Percentiles rank a stretch among this genome's conserved stretches.
Evolutionary conservation across 2,329 filamentous ascomycete species (phyloP).

Genomic region (Elsinoe perseae): DNA sequence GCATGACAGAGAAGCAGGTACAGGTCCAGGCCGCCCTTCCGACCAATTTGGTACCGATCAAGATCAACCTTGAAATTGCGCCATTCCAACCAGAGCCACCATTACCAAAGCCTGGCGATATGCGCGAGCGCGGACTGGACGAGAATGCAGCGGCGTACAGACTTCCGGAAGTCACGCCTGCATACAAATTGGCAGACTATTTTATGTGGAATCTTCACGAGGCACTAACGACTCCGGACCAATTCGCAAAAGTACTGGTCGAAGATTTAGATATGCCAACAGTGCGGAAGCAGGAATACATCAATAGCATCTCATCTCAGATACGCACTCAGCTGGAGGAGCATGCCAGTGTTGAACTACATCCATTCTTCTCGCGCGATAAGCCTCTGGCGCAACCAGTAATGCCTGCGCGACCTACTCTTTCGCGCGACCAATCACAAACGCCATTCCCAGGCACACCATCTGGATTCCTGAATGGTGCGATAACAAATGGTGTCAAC

Average conservation of each 20-base stretch:
- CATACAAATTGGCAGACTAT: slow-evolving; percentile 85
- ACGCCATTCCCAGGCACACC: slow-evolving; percentile 32
- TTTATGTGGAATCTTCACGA: slow-evolving; percentile 98
- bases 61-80: slow-evolving; percentile 88
- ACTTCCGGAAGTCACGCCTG: slow-evolving; percentile 67
- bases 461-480: slow-evolving; percentile 23
- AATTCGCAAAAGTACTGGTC: slow-evolving; percentile 84
- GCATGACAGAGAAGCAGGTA: slow-evolving; percentile 52
- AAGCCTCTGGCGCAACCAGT: slow-evolving; percentile 24
- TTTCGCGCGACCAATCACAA: slow-evolving; percentile 46
- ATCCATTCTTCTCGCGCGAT: slow-evolving; percentile 75
- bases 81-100: slow-evolving; percentile 62
- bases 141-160: slow-evolving; percentile 71
- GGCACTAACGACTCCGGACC: slow-evolving; percentile 84
- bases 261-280: slow-evolving; percentile 89
- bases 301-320: slow-evolving; percentile 80
- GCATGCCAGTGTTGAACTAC: slow-evolving; percentile 87
- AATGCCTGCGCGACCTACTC: slow-evolving; percentile 31
- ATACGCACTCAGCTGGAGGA: slow-evolving; percentile 94
- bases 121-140: slow-evolving; percentile 53
- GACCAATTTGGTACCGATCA: slow-evolving; percentile 85
- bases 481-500: slow-evolving; percentile 39
- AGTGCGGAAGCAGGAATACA: slow-evolving; percentile 48
- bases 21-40: slow-evolving; percentile 67
- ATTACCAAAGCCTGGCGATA: slow-evolving; percentile 56